phyloP scores from a whole-genome alignment of 768 basidiomycete species.

The Tylopilus rubrobrunneus region DNA sequence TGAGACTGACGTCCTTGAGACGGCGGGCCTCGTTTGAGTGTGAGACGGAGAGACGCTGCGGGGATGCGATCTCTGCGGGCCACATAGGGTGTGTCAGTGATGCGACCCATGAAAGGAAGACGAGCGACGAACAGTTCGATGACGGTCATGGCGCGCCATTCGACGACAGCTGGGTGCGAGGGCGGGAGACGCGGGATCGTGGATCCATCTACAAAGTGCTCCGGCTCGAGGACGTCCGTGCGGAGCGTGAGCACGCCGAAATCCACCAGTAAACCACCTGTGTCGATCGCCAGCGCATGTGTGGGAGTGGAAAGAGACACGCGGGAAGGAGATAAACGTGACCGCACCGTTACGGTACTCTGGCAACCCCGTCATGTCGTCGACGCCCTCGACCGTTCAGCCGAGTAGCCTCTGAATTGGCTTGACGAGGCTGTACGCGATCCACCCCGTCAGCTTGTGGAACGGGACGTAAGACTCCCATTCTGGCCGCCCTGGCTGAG shows the following conservation, averaged over 20 bases:
- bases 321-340: not conserved
- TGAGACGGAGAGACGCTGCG: too few relatives aligned
- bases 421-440: slow-evolving; percentile 85
- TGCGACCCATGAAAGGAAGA: too few relatives aligned
- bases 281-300: not conserved
- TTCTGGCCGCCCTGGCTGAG: slow-evolving; percentile 29
- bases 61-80: too few relatives aligned
- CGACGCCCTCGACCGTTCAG: slow-evolving; percentile 80
- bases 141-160: slow-evolving; percentile 96
- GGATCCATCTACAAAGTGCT: slow-evolving; percentile 31
- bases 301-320: not conserved
- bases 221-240: slow-evolving; percentile 46
- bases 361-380: slow-evolving; percentile 88
- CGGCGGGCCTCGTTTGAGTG: too few relatives aligned
- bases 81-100: too few relatives aligned
- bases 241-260: slow-evolving; percentile 74
- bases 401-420: slow-evolving; percentile 71
- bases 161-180: slow-evolving; percentile 87
- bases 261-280: slow-evolving; percentile 87
- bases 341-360: slow-evolving; percentile 84
- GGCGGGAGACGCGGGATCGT: slow-evolving; percentile 60
- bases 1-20: not conserved
- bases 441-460: slow-evolving; percentile 95
- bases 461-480: slow-evolving; percentile 84
- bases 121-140: slow-evolving; percentile 67